Evolutionary conservation across 2,329 filamentous ascomycete species (phyloP), one percentile per base, ranked within the genome.

Genomic region (Tympanopsis confertula): DNA sequence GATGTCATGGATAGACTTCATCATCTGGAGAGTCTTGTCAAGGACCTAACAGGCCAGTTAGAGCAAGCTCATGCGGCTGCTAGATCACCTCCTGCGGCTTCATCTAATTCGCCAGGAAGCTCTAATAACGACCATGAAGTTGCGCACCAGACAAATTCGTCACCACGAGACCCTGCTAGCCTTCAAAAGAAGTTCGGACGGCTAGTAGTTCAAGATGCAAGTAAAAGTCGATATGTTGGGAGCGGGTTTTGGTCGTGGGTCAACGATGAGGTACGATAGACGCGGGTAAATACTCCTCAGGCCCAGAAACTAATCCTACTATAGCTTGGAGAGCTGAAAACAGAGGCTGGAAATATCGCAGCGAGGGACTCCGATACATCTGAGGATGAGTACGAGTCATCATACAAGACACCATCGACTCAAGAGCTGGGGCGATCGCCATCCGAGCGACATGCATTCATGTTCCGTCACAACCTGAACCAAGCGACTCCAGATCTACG

Each of bases 181-280:
- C 42, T 65, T 5, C 58, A 63, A 19, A 57, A 57, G 14, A 54
- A 62, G 12, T 66, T 71, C 41, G 68, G 68, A 2, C 56, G 66
- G 35, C 45, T 73, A 28, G 62, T 71, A 3, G 46, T 70, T 2
- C 53, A 61, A 19, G 65, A 70, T 45, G 44, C 52, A 5, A 61
- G 5, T 35, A 35, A 50, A 12, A 65, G 58, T 26, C 61, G 62
- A 13, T 74, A 74, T 46, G 52, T 74, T 10, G 65, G 65, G 39
- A 71, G 58, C 42, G 63, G 63, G 13, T 74, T 74, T 45, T 74
- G 70, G 69, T 68, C 68, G 2, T 61, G 62, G 1, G 59, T 74
- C n/a, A 68, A 65, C 38, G 68, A 74, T 35, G 71, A 74, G 60
- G 68, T 71, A 54, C 32, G 55, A 41, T 19, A 14, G 20, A 2